Evolutionary conservation across 179 eudicot genomes (phyloP).

Genomic region (Vitellaria paradoxa): DNA sequence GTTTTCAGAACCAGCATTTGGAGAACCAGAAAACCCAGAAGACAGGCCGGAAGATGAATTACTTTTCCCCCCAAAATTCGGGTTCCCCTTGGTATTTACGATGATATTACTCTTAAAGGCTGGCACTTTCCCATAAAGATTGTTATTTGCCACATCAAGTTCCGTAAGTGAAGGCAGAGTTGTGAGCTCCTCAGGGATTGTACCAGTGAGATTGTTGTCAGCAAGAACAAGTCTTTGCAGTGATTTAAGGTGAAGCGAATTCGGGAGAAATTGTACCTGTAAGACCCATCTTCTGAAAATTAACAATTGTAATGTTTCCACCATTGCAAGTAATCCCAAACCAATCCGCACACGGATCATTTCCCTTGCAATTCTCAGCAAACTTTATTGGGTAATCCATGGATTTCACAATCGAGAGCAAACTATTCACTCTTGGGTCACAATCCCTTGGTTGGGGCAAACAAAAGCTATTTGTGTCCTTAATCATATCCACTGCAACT

Average conservation of each 20-base stretch:
- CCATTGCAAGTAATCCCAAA: slow-evolving; percentile 61
- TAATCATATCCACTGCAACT: slow-evolving; percentile 49
- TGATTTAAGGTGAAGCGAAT: slow-evolving; percentile 44
- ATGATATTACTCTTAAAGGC: slow-evolving; percentile 40
- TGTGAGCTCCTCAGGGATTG: slow-evolving; percentile 60
- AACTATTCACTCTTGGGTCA: slow-evolving; percentile 45
- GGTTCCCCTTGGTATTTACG: slow-evolving; percentile 45
- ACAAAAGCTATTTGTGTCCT: slow-evolving; percentile 57
- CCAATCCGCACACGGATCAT: slow-evolving; percentile 63
- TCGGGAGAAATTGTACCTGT: slow-evolving; percentile 60
- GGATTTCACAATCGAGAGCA: slow-evolving; percentile 47
- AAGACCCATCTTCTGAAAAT: slow-evolving; percentile 58
- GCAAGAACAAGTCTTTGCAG: slow-evolving; percentile 61
- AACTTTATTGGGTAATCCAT: slow-evolving; percentile 56
- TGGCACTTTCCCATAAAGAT: slow-evolving; percentile 57
- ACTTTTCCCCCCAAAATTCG: slow-evolving; percentile 46
- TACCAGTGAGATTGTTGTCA: slow-evolving; percentile 60
- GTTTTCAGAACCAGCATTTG: slow-evolving; percentile 18
- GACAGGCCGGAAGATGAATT: slow-evolving; percentile 10
- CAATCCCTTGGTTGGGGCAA: slow-evolving; percentile 52
- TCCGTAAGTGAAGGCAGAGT: slow-evolving; percentile 46
- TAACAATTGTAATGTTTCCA: slow-evolving; percentile 55
- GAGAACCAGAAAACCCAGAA: slow-evolving; percentile 7
- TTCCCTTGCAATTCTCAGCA: slow-evolving; percentile 69
- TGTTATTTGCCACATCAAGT: slow-evolving; percentile 55